Percentiles rank a stretch among this genome's conserved stretches.
Evolutionary conservation across 2,329 filamentous ascomycete species (phyloP).

Genomic region (Colletotrichum scovillei): DNA sequence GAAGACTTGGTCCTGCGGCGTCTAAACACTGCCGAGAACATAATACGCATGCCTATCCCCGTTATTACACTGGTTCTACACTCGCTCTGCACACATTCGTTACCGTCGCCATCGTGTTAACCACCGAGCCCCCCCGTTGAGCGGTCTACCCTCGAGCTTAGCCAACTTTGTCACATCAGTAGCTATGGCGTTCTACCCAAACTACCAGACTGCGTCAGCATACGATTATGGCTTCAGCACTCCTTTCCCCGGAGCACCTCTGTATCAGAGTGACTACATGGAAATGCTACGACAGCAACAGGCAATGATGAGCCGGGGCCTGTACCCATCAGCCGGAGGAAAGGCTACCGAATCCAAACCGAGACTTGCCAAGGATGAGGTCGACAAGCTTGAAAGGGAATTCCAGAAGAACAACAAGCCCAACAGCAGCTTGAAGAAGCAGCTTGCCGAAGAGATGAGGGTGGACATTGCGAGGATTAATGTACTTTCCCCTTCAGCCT

Average conservation of each 20-base stretch:
- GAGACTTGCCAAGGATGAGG: conserved; percentile 68
- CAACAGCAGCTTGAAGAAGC: conserved; percentile 70
- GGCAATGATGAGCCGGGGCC: conserved; percentile 35
- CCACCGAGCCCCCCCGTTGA: not conserved
- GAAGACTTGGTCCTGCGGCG: conserved; percentile 5
- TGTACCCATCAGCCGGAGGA: conserved; percentile 17
- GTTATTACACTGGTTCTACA: not conserved
- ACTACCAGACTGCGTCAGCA: conserved; percentile 14
- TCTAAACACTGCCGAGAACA: conserved; percentile 4
- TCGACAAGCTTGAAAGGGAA: conserved; percentile 68
- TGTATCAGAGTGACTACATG: conserved; percentile 29
- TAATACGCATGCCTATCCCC: conserved; percentile 6
- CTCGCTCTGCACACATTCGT: conserved; percentile 13
- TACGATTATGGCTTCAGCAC: conserved; percentile 31
- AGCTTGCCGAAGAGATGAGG: conserved; percentile 69
- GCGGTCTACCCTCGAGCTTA: not conserved
- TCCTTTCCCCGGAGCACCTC: not conserved
- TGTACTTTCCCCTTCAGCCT: conserved; percentile 50
- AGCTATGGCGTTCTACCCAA: conserved; percentile 32
- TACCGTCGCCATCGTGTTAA: not conserved
- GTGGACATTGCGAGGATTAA: conserved; percentile 75
- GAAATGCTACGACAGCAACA: conserved; percentile 12
- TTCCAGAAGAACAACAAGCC: conserved; percentile 75
- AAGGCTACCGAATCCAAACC: conserved; percentile 62
- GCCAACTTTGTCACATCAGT: not conserved